Evolutionary conservation across 1,284 basidiomycete genomes (phyloP).

Genomic region (Heterobasidion parviporum): DNA sequence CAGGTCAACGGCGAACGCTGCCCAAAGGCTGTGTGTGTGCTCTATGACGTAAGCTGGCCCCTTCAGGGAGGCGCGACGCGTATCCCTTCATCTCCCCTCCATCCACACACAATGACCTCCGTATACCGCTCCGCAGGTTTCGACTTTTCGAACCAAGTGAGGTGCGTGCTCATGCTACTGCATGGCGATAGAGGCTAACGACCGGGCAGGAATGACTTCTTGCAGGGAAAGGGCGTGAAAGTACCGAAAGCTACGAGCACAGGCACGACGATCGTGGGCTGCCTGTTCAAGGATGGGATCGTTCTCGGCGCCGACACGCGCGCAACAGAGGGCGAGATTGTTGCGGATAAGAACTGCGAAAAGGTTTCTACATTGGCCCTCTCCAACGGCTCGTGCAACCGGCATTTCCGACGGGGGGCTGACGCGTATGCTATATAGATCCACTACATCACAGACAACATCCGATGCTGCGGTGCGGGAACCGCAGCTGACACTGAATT

Average conservation of each 20-base stretch:
- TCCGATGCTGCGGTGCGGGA: slow-evolving; percentile 97
- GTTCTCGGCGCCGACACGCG: slow-evolving; percentile 96
- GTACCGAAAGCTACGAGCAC: slow-evolving; percentile 86
- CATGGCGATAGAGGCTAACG: background rate
- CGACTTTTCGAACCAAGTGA: slow-evolving; percentile 27
- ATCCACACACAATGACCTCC: slow-evolving; percentile 18
- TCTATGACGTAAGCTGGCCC: slow-evolving; percentile 3
- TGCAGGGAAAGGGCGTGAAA: slow-evolving; percentile 61
- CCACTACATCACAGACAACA: slow-evolving; percentile 91
- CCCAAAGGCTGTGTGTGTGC: background rate
- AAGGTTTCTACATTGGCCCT: slow-evolving; percentile 50
- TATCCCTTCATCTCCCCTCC: slow-evolving; percentile 5
- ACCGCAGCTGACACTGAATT: slow-evolving; percentile 98
- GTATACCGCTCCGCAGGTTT: slow-evolving; percentile 23
- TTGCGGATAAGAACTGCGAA: slow-evolving; percentile 99
- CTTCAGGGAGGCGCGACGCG: slow-evolving; percentile 5
- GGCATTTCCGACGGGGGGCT: too few species aligned
- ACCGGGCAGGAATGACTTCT: slow-evolving; percentile 66
- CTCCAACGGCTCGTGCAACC: too few species aligned
- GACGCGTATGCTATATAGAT: slow-evolving; percentile 48
- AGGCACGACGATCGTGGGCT: slow-evolving; percentile 97
- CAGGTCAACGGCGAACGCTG: background rate
- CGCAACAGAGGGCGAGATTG: slow-evolving; percentile 91
- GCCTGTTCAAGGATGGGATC: slow-evolving; percentile 89
- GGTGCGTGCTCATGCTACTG: slow-evolving; percentile 14